These are phyloP conservation scores for Ochetophila trinervis DNA, from an alignment of 306 rosid species.

Conservation along the genomic window DNA sequence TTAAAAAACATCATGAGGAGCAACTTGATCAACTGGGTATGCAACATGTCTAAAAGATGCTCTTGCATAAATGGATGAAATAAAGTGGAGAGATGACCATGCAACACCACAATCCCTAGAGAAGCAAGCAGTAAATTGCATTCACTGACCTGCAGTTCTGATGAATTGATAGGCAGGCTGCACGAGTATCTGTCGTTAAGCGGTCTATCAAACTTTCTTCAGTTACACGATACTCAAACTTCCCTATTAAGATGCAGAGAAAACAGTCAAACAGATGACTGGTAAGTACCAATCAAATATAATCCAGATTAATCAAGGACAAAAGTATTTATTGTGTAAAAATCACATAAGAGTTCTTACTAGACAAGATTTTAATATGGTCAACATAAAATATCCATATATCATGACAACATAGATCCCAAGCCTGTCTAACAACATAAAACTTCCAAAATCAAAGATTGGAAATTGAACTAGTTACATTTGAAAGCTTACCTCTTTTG, in stretches of 20 bases:
- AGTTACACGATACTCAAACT: slow-evolving; percentile 58
- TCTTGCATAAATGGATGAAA: background rate
- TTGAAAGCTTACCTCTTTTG: slow-evolving; percentile 56
- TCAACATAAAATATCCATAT: slow-evolving; percentile 7
- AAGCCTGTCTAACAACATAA: slow-evolving; percentile 6
- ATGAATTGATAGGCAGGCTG: slow-evolving; percentile 54
- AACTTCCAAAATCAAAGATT: slow-evolving; percentile 4
- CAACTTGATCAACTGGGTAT: background rate
- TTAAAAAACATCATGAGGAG: background rate
- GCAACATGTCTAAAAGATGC: background rate
- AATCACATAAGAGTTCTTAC: background rate
- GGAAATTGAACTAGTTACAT: slow-evolving; percentile 7
- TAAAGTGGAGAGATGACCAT: background rate
- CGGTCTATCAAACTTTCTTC: slow-evolving; percentile 89
- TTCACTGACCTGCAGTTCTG: slow-evolving; percentile 55
- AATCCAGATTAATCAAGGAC: background rate
- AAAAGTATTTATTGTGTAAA: background rate
- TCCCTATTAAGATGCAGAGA: slow-evolving; percentile 39
- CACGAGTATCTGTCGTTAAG: slow-evolving; percentile 53
- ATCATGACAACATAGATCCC: slow-evolving; percentile 7
- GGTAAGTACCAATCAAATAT: slow-evolving; percentile 14
- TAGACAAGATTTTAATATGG: slow-evolving; percentile 5
- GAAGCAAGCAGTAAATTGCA: background rate
- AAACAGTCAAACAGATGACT: slow-evolving; percentile 1
- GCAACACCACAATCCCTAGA: slow-evolving; percentile 8